These are phyloP conservation scores for Colletotrichum noveboracense DNA, from an alignment of 2,329 filamentous ascomycete species.

Conservation along the genomic window DNA sequence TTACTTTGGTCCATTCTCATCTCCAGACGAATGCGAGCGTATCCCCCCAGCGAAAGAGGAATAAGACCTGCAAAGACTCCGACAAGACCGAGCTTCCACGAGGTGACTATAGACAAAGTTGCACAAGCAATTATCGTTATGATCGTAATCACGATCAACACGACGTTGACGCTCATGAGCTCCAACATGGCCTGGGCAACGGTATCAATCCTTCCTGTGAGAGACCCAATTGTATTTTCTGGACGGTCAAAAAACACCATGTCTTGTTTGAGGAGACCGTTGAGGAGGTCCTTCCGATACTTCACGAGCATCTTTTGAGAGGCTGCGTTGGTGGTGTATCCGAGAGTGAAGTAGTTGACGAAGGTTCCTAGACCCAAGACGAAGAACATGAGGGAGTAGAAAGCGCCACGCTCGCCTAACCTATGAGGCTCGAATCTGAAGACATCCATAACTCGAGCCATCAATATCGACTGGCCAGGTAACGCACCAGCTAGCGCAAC, in stretches of 20 bases:
- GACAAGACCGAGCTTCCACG: conserved; percentile 52
- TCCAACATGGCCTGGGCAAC: conserved; percentile 48
- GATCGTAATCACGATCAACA: conserved; percentile 44
- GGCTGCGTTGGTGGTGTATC: conserved; percentile 23
- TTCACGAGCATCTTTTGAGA: background rate
- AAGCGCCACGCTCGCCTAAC: conserved; percentile 37
- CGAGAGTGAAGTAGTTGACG: conserved; percentile 25
- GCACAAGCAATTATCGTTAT: conserved; percentile 43
- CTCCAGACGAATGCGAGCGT: conserved; percentile 48
- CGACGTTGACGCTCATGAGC: conserved; percentile 47
- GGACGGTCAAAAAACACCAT: conserved; percentile 43
- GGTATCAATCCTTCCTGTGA: conserved; percentile 34
- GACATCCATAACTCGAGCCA: conserved; percentile 43
- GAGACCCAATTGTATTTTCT: conserved; percentile 36
- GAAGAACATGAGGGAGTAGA: conserved; percentile 37
- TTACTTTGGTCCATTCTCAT: conserved; percentile 39
- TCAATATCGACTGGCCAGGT: conserved; percentile 48
- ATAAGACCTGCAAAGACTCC: conserved; percentile 46
- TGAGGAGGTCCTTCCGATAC: conserved; percentile 28
- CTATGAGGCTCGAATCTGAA: conserved; percentile 30
- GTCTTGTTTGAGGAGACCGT: conserved; percentile 39
- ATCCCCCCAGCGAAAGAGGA: conserved; percentile 44
- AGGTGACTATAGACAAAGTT: conserved; percentile 43
- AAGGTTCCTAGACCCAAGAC: conserved; percentile 27
- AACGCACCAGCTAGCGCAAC: conserved; percentile 35